These are phyloP conservation scores for Cyclotella baltica DNA, from an alignment of 108 stramenopile genomes.

Conservation along the genomic window DNA sequence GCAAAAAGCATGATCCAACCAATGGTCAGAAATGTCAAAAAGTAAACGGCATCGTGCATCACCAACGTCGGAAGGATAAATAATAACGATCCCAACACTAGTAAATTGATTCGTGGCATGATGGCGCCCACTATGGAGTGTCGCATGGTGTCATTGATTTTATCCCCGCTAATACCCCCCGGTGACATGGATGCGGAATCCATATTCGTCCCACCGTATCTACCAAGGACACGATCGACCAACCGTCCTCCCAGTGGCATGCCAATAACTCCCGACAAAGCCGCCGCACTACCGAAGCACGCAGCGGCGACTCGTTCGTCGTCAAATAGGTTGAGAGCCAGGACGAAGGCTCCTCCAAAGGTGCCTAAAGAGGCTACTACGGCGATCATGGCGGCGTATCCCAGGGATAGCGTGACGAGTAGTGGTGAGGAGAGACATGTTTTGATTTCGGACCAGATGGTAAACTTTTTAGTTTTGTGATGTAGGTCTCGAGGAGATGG, in stretches of 20 bases:
- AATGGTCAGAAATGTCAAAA: conserved; percentile 49
- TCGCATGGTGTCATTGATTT: conserved; percentile 37
- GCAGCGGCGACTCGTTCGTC: conserved; percentile 44
- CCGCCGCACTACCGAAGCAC: conserved; percentile 54
- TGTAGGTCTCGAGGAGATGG: neutral
- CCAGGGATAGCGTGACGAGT: conserved; percentile 47
- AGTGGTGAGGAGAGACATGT: conserved; percentile 47
- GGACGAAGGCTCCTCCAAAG: conserved; percentile 48
- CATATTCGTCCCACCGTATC: conserved; percentile 21
- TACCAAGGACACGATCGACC: conserved; percentile 25
- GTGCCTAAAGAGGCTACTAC: conserved; percentile 51
- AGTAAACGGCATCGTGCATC: conserved; percentile 48
- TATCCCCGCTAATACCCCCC: conserved; percentile 22
- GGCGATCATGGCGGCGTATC: conserved; percentile 48
- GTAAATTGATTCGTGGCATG: conserved; percentile 46
- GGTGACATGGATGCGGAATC: neutral
- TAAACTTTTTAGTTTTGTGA: conserved; percentile 38
- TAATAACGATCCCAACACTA: conserved; percentile 26
- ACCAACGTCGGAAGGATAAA: conserved; percentile 50
- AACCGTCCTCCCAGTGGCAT: neutral
- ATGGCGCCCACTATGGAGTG: conserved; percentile 42
- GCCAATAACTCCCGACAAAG: conserved; percentile 37
- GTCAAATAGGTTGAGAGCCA: conserved; percentile 50
- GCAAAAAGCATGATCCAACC: conserved; percentile 58
- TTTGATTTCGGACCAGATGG: conserved; percentile 51